Percentiles rank a stretch among this genome's conserved stretches.
phyloP scores from a whole-genome alignment of 441 rosid genomes.

The Metrosideros polymorpha region DNA sequence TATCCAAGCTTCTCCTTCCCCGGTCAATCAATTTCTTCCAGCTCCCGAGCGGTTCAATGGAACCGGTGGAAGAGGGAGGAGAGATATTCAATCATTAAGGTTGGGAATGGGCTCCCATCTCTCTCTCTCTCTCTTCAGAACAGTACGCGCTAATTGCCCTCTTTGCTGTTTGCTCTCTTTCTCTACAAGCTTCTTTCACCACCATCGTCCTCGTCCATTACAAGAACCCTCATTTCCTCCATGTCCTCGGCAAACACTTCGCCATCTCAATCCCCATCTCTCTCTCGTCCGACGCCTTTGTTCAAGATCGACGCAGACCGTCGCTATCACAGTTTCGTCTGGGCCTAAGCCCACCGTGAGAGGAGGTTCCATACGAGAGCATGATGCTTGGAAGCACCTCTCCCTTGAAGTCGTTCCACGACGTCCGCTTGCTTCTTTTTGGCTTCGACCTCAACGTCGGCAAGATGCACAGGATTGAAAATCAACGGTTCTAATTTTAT shows the following conservation, averaged over 20 bases:
- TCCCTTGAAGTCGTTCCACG: slow-evolving; percentile 42
- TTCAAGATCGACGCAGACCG: not conserved
- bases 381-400: slow-evolving; percentile 23
- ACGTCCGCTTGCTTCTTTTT: slow-evolving; percentile 54
- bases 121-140: too few species aligned
- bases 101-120: not conserved
- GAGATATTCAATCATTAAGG: not conserved
- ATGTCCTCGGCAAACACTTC: not conserved
- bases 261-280: too few species aligned
- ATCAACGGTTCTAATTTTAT: too few species aligned
- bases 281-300: not conserved
- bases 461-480: too few species aligned
- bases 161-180: too few species aligned
- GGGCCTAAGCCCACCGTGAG: not conserved
- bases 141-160: too few species aligned
- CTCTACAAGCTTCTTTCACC: too few species aligned
- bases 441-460: slow-evolving; percentile 51
- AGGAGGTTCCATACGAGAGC: not conserved
- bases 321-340: not conserved
- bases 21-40: too few species aligned
- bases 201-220: too few species aligned
- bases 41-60: not conserved
- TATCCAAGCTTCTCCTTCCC: slow-evolving; percentile 59
- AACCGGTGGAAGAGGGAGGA: not conserved
- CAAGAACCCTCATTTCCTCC: too few species aligned